Conservation (phyloP, 2,329 filamentous ascomycete genomes). For the Ceratocystis papillata region DNA sequence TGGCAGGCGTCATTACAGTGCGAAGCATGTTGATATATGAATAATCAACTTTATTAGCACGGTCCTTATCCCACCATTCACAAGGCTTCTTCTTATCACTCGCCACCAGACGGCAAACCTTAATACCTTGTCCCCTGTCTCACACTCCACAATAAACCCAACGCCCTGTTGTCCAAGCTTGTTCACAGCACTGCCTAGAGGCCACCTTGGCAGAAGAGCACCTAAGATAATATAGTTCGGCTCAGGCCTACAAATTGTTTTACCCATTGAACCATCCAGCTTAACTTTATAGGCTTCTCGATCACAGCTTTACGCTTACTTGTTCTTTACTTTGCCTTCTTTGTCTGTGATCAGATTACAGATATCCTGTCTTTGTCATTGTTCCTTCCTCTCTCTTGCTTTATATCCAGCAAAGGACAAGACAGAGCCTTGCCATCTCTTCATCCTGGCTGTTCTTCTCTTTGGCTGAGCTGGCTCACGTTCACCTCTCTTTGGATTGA, state of each 20-base stretch:
- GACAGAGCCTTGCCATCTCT: neutral
- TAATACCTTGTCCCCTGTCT: neutral
- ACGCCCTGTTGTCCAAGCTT: neutral
- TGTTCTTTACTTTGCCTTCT: conserved; percentile 7
- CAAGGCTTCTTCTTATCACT: neutral
- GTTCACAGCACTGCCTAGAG: conserved; percentile 15
- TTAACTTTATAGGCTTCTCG: neutral
- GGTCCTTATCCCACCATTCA: neutral
- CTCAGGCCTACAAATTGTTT: conserved; percentile 5
- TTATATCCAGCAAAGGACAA: neutral
- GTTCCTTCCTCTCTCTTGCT: neutral
- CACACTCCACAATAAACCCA: neutral
- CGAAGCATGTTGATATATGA: too few species aligned
- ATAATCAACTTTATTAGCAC: neutral
- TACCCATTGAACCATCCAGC: neutral
- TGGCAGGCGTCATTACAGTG: neutral
- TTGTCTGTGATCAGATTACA: neutral
- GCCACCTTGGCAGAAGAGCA: conserved; percentile 22
- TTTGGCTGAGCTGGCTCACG: conserved; percentile 10
- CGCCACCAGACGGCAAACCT: neutral
- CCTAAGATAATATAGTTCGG: conserved; percentile 1
- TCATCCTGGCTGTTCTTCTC: neutral
- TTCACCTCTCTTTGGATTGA: conserved; percentile 2
- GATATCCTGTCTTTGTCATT: neutral
- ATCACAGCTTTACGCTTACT: neutral